Evolutionary conservation across 768 basidiomycete genomes (phyloP).

Genomic region (Suillus occidentalis): DNA sequence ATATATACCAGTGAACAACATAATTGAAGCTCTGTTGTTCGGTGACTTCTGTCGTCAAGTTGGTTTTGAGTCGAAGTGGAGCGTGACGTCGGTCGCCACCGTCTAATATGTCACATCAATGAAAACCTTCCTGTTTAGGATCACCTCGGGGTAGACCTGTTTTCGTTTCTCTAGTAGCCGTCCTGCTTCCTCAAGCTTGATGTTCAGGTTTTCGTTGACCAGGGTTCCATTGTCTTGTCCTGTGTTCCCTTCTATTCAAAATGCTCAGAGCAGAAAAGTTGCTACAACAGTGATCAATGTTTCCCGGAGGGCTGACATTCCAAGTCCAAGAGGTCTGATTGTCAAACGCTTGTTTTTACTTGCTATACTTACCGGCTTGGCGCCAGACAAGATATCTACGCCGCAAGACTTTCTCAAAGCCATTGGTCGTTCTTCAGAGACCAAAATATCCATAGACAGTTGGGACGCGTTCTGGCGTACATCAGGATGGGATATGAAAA

Average conservation of each 20-base stretch:
- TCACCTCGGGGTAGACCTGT: neutral
- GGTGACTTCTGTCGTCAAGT: neutral
- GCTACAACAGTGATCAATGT: constrained; percentile 6
- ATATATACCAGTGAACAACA: neutral
- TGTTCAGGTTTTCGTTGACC: neutral
- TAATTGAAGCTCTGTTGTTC: neutral
- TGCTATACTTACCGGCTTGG: constrained; percentile 10
- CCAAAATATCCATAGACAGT: constrained; percentile 58
- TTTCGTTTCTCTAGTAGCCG: neutral
- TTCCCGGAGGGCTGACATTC: constrained; percentile 17
- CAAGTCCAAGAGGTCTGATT: constrained; percentile 23
- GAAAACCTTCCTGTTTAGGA: constrained; percentile 1
- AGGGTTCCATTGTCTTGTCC: constrained; percentile 15
- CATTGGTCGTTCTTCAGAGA: constrained; percentile 69
- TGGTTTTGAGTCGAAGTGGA: neutral
- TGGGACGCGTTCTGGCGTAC: constrained; percentile 77
- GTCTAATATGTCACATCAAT: neutral
- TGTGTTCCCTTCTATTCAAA: constrained; percentile 35
- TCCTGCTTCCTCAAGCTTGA: neutral
- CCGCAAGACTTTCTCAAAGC: constrained; percentile 68
- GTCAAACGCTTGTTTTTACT: neutral
- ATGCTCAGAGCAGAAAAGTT: constrained; percentile 31
- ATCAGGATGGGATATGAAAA: constrained; percentile 56
- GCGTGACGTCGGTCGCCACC: neutral
- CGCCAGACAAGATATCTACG: constrained; percentile 49